phyloP scores from a whole-genome alignment of 805 yeast species.

The Metschnikowia bowlesiae region DNA sequence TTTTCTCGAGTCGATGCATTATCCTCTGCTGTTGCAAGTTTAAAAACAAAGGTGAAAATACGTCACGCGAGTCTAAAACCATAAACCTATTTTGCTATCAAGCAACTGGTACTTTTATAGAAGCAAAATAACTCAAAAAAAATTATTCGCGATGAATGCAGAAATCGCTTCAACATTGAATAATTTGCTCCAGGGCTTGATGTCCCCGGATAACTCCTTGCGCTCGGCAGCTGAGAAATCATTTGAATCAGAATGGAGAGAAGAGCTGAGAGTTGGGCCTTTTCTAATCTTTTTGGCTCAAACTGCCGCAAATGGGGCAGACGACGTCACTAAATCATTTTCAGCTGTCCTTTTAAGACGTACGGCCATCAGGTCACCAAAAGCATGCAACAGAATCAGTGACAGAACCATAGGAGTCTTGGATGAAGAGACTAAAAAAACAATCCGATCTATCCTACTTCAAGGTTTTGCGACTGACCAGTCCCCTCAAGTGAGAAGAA shows the following conservation, averaged over 20 bases:
- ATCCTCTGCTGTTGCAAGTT: neutral
- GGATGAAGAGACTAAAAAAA: constrained; percentile 50
- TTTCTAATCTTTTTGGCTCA: constrained; percentile 76
- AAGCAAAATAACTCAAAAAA: neutral
- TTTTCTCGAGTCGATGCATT: constrained; percentile 4
- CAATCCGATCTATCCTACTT: constrained; percentile 62
- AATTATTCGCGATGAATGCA: constrained; percentile 3
- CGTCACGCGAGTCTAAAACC: neutral
- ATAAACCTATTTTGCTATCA: neutral
- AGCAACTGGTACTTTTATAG: neutral
- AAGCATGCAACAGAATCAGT: constrained; percentile 56
- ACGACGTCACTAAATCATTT: constrained; percentile 54
- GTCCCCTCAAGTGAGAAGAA: constrained; percentile 79
- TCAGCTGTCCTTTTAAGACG: constrained; percentile 85
- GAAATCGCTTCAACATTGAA: constrained; percentile 11
- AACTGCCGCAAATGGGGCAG: constrained; percentile 63
- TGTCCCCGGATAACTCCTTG: constrained; percentile 70
- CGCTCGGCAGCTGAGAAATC: constrained; percentile 77
- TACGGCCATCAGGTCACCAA: constrained; percentile 76
- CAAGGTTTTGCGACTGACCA: constrained; percentile 70
- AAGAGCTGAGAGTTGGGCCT: constrained; percentile 59
- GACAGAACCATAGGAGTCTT: constrained; percentile 76
- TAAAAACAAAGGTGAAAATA: neutral
- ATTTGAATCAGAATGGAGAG: constrained; percentile 74
- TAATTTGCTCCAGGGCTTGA: constrained; percentile 43